Evolutionary conservation across 2,329 filamentous ascomycete genomes (phyloP).

Genomic region (Acephala macrosclerotiorum): DNA sequence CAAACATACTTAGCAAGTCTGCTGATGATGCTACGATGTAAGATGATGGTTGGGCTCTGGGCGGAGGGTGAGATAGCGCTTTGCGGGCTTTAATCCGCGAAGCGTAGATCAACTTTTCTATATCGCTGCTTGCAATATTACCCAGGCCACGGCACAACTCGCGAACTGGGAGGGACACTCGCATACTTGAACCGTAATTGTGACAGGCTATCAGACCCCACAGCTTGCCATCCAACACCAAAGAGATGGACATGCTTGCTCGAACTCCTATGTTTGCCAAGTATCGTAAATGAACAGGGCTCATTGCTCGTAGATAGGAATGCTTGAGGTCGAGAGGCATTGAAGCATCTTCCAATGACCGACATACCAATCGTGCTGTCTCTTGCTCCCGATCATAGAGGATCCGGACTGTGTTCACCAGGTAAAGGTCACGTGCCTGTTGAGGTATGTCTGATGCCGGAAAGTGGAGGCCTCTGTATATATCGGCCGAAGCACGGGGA

Average conservation of each 20-base stretch:
- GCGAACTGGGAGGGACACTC: conserved; percentile 86
- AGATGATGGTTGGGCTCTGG: conserved; percentile 23
- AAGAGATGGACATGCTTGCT: conserved; percentile 90
- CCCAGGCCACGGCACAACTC: conserved; percentile 78
- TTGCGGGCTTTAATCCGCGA: conserved; percentile 26
- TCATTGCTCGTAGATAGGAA: conserved; percentile 85
- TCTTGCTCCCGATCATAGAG: conserved; percentile 83
- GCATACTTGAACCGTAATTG: conserved; percentile 75
- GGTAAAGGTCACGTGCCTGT: conserved; percentile 84
- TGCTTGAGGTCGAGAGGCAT: conserved; percentile 82
- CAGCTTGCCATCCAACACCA: conserved; percentile 81
- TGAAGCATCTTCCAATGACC: conserved; percentile 74
- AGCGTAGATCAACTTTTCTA: conserved; percentile 30
- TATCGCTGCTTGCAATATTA: conserved; percentile 60
- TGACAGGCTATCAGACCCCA: conserved; percentile 90
- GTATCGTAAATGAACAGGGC: conserved; percentile 86
- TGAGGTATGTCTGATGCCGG: conserved; percentile 84
- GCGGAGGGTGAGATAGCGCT: conserved; percentile 15
- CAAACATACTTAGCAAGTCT: conserved; percentile 34
- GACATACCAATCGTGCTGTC: conserved; percentile 81
- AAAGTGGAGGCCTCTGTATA: conserved; percentile 58
- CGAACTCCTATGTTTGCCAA: conserved; percentile 84
- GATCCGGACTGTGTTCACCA: conserved; percentile 84
- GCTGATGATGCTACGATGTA: conserved; percentile 33
- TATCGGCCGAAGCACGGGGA: background rate